phyloP scores from a whole-genome alignment of 2,329 filamentous ascomycete genomes.

The Fusarium veterinarium region DNA sequence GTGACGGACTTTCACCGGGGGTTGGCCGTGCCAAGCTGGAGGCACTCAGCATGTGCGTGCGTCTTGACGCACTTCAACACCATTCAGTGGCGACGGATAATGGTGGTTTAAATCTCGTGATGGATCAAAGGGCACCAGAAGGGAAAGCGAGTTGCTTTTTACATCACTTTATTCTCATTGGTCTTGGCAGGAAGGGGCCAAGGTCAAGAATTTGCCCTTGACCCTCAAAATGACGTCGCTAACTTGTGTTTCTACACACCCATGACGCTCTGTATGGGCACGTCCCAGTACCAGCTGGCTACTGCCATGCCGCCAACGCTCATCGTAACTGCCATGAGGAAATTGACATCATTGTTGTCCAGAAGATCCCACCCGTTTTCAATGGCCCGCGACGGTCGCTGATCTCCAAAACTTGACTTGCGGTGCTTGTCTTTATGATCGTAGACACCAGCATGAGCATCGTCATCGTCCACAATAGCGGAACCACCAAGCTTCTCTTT shows the following conservation, averaged over 20 bases:
- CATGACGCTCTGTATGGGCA: slow-evolving; percentile 61
- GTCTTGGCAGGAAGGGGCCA: slow-evolving; percentile 31
- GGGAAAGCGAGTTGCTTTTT: slow-evolving; percentile 15
- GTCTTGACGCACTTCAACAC: slow-evolving; percentile 29
- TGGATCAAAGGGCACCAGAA: slow-evolving; percentile 15
- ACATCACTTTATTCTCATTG: slow-evolving; percentile 32
- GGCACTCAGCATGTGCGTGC: neutral
- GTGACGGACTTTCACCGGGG: slow-evolving; percentile 29
- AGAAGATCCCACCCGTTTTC: slow-evolving; percentile 79
- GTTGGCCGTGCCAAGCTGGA: slow-evolving; percentile 29
- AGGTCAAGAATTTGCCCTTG: slow-evolving; percentile 11
- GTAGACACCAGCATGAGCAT: slow-evolving; percentile 57
- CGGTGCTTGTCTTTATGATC: slow-evolving; percentile 62
- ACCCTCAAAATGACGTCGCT: slow-evolving; percentile 42
- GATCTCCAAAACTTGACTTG: slow-evolving; percentile 63
- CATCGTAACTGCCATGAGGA: slow-evolving; percentile 87
- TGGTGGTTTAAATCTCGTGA: slow-evolving; percentile 30
- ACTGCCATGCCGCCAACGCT: slow-evolving; percentile 80
- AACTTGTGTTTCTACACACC: slow-evolving; percentile 40
- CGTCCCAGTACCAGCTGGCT: slow-evolving; percentile 69
- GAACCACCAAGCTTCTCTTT: slow-evolving; percentile 51
- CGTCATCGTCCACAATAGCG: slow-evolving; percentile 51
- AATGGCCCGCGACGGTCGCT: slow-evolving; percentile 70
- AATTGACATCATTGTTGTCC: slow-evolving; percentile 96
- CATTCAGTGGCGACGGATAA: slow-evolving; percentile 36